Evolutionary conservation across 805 yeast genomes (phyloP).

Genomic region (Starmerella ratchasimensis): DNA sequence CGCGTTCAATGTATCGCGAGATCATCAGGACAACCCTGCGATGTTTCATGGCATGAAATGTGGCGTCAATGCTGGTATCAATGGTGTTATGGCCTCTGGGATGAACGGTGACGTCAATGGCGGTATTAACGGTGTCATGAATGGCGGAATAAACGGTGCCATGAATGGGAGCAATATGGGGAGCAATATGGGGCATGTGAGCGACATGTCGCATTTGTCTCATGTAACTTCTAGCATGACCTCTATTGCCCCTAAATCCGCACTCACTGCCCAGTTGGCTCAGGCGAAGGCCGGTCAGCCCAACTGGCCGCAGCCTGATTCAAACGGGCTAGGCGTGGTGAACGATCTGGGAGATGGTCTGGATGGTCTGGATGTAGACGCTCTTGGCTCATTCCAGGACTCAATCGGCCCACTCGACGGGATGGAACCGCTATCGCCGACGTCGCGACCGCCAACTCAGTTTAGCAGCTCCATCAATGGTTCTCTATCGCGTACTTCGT

Average conservation of each 20-base stretch:
- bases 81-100: no score
- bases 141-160: no score
- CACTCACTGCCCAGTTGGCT: conserved; percentile 16
- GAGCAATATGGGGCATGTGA: no score
- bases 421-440: conserved; percentile 14
- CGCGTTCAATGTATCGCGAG: no score
- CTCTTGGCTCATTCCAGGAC: conserved; percentile 2
- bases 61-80: no score
- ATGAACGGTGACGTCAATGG: no score
- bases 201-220: no score
- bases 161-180: no score
- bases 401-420: conserved; percentile 3
- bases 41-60: no score
- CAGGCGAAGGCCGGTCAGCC: conserved; percentile 8
- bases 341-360: background rate
- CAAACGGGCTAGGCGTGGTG: no score
- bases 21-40: no score
- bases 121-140: no score
- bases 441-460: conserved; percentile 13
- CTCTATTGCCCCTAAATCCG: conserved; percentile 9
- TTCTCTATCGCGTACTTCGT: conserved; percentile 9
- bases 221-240: conserved; percentile 1
- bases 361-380: background rate
- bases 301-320: background rate
- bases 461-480: background rate